Evolutionary conservation across 257 asterid genomes (phyloP).

Genomic region (Rubia yunnanensis): DNA sequence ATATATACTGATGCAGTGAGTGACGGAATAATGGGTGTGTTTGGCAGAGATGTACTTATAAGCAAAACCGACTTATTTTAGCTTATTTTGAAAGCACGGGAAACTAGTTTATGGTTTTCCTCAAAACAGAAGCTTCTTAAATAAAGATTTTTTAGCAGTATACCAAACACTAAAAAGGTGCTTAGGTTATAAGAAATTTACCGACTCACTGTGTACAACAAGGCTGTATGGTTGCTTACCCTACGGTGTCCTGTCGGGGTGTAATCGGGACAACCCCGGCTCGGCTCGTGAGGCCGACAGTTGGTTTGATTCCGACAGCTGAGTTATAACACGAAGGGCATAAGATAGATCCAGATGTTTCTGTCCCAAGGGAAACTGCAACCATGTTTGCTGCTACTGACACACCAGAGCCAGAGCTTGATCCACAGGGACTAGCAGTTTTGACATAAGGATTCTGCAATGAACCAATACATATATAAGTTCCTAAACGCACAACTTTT

Average conservation of each 20-base stretch:
- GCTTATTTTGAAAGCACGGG: no score
- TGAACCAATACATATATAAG: background rate
- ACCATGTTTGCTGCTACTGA: constrained; percentile 66
- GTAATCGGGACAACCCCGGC: constrained; percentile 60
- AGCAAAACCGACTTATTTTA: no score
- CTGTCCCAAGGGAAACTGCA: constrained; percentile 50
- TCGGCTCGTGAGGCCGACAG: constrained; percentile 66
- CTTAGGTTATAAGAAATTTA: no score
- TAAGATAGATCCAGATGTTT: constrained; percentile 54
- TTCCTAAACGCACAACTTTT: no score
- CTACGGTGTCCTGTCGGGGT: constrained; percentile 57
- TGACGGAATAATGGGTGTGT: no score
- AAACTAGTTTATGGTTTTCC: no score
- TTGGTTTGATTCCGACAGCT: constrained; percentile 64
- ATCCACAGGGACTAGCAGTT: constrained; percentile 46
- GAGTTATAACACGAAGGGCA: constrained; percentile 54
- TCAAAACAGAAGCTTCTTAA: no score
- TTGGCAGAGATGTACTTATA: no score
- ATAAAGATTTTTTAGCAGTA: no score
- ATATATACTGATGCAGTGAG: no score
- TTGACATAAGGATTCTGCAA: constrained; percentile 50
- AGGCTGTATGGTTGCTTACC: constrained; percentile 32
- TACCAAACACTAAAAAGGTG: no score
- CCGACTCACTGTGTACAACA: no score
- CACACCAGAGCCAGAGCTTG: constrained; percentile 69